Conservation (phyloP, 805 yeast genomes). For the Schizosaccharomyces osmophilus region DNA sequence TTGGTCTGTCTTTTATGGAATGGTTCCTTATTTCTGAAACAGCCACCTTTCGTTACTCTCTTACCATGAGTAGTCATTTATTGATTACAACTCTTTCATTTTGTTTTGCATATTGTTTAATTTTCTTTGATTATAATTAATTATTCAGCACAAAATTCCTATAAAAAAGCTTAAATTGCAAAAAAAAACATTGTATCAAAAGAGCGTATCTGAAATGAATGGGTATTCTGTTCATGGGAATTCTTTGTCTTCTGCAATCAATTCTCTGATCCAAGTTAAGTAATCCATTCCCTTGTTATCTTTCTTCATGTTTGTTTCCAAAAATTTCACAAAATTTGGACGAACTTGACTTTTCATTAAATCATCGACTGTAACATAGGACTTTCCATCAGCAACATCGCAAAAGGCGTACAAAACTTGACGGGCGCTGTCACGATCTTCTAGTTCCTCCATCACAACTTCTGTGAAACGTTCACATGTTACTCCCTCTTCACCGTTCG, state of each 20-base stretch:
- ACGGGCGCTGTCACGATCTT: slow-evolving; percentile 17
- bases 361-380: background rate
- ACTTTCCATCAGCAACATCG: slow-evolving; percentile 19
- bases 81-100: too few relatives aligned
- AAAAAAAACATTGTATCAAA: too few relatives aligned
- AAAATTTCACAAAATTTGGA: background rate
- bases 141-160: too few relatives aligned
- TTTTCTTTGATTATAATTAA: too few relatives aligned
- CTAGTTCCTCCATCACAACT: slow-evolving; percentile 18
- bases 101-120: too few relatives aligned
- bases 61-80: too few relatives aligned
- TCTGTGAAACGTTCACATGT: slow-evolving; percentile 14
- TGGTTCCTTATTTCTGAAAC: too few relatives aligned
- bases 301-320: background rate
- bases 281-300: background rate
- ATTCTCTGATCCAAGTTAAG: background rate
- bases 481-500: slow-evolving; percentile 11
- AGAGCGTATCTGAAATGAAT: background rate
- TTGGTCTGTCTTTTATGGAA: too few relatives aligned
- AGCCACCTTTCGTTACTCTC: too few relatives aligned
- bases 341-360: background rate
- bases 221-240: background rate
- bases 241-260: background rate
- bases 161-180: too few relatives aligned
- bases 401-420: slow-evolving; percentile 19